Base-by-base conservation (phyloP, 148 eudicot genomes). In the Pouteria glomerata region DNA sequence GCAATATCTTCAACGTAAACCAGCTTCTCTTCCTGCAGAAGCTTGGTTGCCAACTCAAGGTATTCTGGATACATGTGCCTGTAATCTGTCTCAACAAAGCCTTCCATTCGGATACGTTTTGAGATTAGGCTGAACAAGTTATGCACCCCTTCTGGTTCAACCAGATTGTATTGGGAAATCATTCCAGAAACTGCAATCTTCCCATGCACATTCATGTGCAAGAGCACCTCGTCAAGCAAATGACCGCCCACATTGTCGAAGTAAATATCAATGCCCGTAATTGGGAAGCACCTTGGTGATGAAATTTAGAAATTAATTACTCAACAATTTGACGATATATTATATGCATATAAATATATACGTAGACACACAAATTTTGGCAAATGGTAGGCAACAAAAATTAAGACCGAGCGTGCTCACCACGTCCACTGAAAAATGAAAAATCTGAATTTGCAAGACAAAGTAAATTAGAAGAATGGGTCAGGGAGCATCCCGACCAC, bases 111-210 rank as follows among this genome's bases (percentile, higher is more conserved):
- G 30, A 61, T 61, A 10, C 65, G 65, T 33, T 61, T 61, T 29
- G 31, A 33, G 30, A 61, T 61, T 27, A 61, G 39, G 16, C 39
- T 16, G 18, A 1, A n/a, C 16, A 61, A 61, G 65, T 61, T 61
- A 39, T 31, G 65, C 34, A 61, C 34, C 16, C 65, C 65, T 31
- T 61, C 65, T 1, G 30, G 42, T n/a, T 29, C 7, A 8, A 27
- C 65, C 18, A 61, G 65, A 19, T 61, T 61, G 13, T 18, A 61
- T 33, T 61, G 65, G 16, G 65, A 61, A 8, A 61, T 61, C 65
- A 61, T 61, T 29, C 65, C 65, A 16, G 37, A 61, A 29, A 37
- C 14, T 2, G 42, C 65, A n/a, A 61, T 61, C 3, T 39, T 0
- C 2, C 66, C 42, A 5, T 63, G 34, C 12, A 2, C 3, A 13